Percentiles rank a stretch among this genome's conserved stretches.
phyloP scores from a whole-genome alignment of 2,329 filamentous ascomycete species.

The Aspergillus calidoustus region DNA sequence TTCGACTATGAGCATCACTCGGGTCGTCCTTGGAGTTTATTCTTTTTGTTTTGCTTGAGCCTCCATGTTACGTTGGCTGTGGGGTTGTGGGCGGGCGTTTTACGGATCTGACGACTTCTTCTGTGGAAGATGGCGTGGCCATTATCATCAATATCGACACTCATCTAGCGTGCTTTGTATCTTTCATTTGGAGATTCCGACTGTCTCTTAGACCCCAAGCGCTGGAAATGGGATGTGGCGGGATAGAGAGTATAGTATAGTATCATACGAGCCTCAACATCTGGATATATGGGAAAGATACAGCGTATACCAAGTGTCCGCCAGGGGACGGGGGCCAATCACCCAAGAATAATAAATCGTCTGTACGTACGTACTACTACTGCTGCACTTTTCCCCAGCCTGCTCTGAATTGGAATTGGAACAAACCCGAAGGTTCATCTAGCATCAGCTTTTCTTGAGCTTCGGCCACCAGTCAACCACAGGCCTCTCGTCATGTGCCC shows the following conservation, averaged over 20 bases:
- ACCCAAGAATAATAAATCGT: neutral
- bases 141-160: constrained; percentile 42
- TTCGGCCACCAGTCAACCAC: neutral
- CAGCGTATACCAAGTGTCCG: neutral
- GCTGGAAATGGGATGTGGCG: neutral
- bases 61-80: constrained; percentile 38
- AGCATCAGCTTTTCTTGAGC: neutral
- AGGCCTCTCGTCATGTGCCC: constrained; percentile 26
- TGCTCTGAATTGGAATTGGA: too few relatives aligned
- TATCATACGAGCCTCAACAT: neutral
- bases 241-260: neutral
- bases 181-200: constrained; percentile 33
- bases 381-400: too few relatives aligned
- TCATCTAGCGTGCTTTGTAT: constrained; percentile 44
- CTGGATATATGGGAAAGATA: neutral
- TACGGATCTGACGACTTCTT: constrained; percentile 43
- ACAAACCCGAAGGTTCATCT: neutral
- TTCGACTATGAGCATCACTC: constrained; percentile 41
- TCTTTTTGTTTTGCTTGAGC: constrained; percentile 32
- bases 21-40: constrained; percentile 37
- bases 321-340: neutral
- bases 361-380: neutral
- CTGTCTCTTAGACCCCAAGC: neutral
- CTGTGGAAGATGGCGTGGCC: constrained; percentile 39
- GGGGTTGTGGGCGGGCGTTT: constrained; percentile 44